phyloP scores from a whole-genome alignment of 768 basidiomycete species.

The Pleurotus sapidus region DNA sequence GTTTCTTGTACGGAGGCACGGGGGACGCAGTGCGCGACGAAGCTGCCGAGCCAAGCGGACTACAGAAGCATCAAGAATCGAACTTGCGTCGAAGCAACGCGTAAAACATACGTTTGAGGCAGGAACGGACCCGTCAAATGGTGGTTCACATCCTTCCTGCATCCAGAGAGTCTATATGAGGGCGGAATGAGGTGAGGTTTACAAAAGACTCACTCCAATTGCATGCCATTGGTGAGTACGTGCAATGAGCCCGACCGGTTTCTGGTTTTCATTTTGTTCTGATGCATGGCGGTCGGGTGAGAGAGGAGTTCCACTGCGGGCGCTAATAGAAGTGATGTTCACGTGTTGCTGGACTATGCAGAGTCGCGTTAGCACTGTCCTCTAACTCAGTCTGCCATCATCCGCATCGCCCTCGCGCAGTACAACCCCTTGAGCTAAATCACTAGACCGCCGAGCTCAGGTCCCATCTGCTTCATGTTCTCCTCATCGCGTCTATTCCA shows the following conservation, averaged over 20 bases:
- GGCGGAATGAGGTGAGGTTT: not conserved
- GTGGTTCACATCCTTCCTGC: constrained; percentile 53
- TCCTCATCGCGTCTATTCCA: constrained; percentile 57
- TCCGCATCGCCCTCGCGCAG: not conserved
- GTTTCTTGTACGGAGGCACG: constrained; percentile 3
- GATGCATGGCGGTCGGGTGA: not conserved
- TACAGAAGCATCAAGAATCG: constrained; percentile 18
- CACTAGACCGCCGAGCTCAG: not conserved
- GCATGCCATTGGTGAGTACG: constrained; percentile 22
- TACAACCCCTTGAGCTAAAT: not conserved
- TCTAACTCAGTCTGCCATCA: not conserved
- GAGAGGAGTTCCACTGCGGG: not conserved
- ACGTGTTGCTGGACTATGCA: not conserved
- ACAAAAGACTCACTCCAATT: constrained; percentile 18
- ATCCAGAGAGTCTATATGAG: constrained; percentile 5
- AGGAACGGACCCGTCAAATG: constrained; percentile 63
- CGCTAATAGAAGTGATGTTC: not conserved
- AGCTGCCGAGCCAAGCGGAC: constrained; percentile 36
- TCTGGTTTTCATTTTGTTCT: not conserved
- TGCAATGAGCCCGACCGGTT: constrained; percentile 14
- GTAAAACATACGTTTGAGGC: constrained; percentile 53
- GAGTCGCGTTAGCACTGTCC: not conserved
- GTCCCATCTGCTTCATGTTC: constrained; percentile 48
- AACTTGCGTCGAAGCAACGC: not conserved
- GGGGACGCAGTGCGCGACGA: constrained; percentile 36